Percentiles rank a stretch among this genome's conserved stretches.
Conservation (phyloP, 2,329 filamentous ascomycete genomes). For the Paraconiothyrium brasiliense region DNA sequence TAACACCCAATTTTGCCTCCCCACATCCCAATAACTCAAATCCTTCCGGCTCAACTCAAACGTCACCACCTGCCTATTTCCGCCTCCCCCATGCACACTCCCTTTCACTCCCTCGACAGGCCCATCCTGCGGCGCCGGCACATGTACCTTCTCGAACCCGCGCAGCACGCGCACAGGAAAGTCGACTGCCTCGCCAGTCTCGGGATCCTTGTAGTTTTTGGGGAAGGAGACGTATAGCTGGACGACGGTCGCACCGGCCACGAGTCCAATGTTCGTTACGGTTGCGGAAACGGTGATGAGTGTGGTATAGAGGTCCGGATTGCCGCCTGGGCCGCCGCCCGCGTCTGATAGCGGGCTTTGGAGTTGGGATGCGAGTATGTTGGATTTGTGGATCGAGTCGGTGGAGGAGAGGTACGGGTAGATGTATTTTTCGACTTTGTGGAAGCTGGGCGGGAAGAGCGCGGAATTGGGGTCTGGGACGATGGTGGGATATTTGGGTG, state of each 20-base stretch:
- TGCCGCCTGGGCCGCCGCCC: conserved; percentile 74
- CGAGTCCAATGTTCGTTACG: conserved; percentile 70
- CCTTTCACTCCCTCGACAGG: conserved; percentile 20
- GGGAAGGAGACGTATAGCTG: conserved; percentile 66
- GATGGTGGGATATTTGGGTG: conserved; percentile 60
- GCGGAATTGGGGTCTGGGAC: conserved; percentile 66
- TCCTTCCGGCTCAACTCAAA: conserved; percentile 54
- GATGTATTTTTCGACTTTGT: conserved; percentile 73
- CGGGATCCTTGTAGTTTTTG: conserved; percentile 50
- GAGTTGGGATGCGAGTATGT: conserved; percentile 66
- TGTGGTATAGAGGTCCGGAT: conserved; percentile 70
- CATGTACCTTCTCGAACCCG: conserved; percentile 54
- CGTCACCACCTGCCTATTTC: conserved; percentile 34
- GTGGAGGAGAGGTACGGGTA: conserved; percentile 73
- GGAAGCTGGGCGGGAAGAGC: conserved; percentile 69
- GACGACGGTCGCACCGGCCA: conserved; percentile 63
- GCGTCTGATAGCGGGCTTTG: conserved; percentile 65
- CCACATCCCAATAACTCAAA: conserved; percentile 54
- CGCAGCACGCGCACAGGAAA: conserved; percentile 60
- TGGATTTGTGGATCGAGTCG: conserved; percentile 57
- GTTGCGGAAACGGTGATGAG: conserved; percentile 62
- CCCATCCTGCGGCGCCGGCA: conserved; percentile 37
- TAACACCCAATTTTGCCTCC: conserved; percentile 53
- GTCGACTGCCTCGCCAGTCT: conserved; percentile 61
- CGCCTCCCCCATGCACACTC: conserved; percentile 29